Conservation (phyloP, 2,329 filamentous ascomycete genomes). For the Cyanodermella asteris region DNA sequence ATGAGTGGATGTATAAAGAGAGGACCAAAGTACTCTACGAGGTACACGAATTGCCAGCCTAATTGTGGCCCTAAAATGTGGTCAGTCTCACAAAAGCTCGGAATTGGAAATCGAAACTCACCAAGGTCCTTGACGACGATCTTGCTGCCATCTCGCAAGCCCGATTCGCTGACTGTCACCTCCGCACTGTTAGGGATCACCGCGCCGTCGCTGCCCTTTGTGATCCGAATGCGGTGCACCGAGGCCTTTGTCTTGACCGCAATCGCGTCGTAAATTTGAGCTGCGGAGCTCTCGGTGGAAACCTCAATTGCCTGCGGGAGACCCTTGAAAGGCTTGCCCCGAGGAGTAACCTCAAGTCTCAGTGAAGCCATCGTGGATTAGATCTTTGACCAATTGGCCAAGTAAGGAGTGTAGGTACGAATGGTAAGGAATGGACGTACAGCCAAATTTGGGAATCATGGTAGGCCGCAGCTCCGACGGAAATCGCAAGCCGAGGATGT, state of each 20-base stretch:
- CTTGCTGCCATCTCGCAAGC: constrained; percentile 34
- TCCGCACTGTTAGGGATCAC: constrained; percentile 32
- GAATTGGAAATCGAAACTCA: constrained; percentile 20
- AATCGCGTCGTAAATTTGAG: constrained; percentile 35
- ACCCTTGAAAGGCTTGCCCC: constrained; percentile 39
- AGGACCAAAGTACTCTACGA: constrained; percentile 87
- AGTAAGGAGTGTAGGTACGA: too few species aligned
- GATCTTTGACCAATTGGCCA: too few species aligned
- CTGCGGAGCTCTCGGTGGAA: constrained; percentile 25
- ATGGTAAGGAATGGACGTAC: too few species aligned
- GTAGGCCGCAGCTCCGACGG: too few species aligned
- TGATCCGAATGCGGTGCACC: constrained; percentile 38
- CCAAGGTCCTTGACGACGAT: constrained; percentile 86
- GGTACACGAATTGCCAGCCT: constrained; percentile 78
- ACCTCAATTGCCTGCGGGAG: constrained; percentile 35
- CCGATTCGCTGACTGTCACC: constrained; percentile 30
- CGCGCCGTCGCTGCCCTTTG: constrained; percentile 40
- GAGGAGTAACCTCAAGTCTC: too few species aligned
- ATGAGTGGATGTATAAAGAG: constrained; percentile 66
- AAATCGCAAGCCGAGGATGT: too few species aligned
- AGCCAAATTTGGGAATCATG: too few species aligned
- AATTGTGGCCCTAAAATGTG: constrained; percentile 52
- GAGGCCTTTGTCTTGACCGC: constrained; percentile 31
- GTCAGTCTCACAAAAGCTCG: constrained; percentile 1
- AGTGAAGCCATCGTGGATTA: too few species aligned